These are phyloP conservation scores for Kodamaea suecica DNA, from an alignment of 1,139 yeast species.

Conservation along the genomic window DNA sequence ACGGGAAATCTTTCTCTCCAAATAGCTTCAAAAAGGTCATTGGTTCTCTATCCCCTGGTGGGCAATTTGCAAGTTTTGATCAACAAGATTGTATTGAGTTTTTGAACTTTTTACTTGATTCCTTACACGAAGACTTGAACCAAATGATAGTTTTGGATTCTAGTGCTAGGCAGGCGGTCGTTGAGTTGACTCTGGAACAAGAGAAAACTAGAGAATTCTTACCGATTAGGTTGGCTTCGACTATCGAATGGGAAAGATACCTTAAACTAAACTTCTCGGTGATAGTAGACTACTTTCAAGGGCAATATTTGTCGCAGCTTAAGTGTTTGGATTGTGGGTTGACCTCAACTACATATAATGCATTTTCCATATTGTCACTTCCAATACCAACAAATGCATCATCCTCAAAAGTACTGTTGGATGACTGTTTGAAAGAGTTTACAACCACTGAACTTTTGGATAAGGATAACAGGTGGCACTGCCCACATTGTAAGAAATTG, in stretches of 20 bases:
- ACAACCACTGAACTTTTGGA: constrained; percentile 67
- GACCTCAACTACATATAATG: constrained; percentile 85
- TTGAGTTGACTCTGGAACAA: constrained; percentile 65
- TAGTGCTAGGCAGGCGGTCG: constrained; percentile 38
- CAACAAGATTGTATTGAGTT: constrained; percentile 97
- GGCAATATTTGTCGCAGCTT: constrained; percentile 81
- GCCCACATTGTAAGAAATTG: constrained; percentile 72
- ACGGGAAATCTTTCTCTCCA: constrained; percentile 52
- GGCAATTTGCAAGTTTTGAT: constrained; percentile 63
- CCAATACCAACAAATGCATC: constrained; percentile 57
- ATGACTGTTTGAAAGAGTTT: constrained; percentile 70
- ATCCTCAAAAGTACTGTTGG: constrained; percentile 37
- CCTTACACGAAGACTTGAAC: constrained; percentile 85
- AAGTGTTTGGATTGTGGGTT: constrained; percentile 70
- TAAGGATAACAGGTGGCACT: constrained; percentile 84
- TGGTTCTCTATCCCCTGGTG: constrained; percentile 64
- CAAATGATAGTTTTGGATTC: constrained; percentile 42
- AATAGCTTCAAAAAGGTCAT: constrained; percentile 57
- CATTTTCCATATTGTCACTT: constrained; percentile 71
- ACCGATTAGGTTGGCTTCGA: constrained; percentile 81
- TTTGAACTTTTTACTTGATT: constrained; percentile 76
- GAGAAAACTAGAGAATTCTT: constrained; percentile 71
- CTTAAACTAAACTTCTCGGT: constrained; percentile 80
- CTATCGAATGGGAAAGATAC: constrained; percentile 94
- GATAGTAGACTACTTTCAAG: constrained; percentile 84